A percentile compares a stretch with the other conserved stretches of the same genome.
Conservation (phyloP, 257 asterid species). For the Solanum pennellii region DNA sequence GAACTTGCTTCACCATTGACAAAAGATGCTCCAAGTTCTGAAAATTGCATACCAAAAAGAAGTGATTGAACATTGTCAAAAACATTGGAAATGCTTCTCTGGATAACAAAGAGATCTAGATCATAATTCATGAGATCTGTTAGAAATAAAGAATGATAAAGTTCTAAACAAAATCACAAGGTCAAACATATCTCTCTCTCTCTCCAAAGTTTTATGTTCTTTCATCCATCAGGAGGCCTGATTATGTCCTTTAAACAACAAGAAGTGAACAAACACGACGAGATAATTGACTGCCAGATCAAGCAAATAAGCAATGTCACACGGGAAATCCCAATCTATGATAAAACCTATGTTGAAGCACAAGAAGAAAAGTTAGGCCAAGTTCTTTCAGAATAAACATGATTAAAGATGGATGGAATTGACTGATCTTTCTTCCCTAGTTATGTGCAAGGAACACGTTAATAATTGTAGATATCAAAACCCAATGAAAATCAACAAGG, state of each 20-base stretch:
- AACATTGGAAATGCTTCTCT: neutral
- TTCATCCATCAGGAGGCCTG: neutral
- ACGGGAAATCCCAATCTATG: neutral
- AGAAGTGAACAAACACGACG: neutral
- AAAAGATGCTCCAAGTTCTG: slow-evolving; percentile 11
- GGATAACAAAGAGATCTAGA: neutral
- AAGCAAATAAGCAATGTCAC: neutral
- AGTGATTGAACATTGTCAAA: neutral
- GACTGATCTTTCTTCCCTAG: neutral
- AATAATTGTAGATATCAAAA: neutral
- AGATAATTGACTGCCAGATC: neutral
- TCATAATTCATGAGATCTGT: neutral
- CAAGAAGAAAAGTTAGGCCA: neutral
- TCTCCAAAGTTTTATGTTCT: neutral
- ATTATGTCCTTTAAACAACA: neutral
- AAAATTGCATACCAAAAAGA: neutral
- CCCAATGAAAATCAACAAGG: neutral
- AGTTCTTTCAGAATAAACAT: neutral
- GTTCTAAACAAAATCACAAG: neutral
- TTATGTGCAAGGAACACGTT: neutral
- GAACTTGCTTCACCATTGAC: slow-evolving; percentile 2
- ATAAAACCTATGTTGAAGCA: neutral
- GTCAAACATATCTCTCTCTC: neutral
- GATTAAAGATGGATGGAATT: neutral
- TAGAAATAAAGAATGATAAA: neutral